A percentile compares a stretch with the other conserved stretches of the same genome.
These are phyloP conservation scores for Thelephora aurantiotincta DNA, from an alignment of 768 basidiomycete genomes.

Conservation along the genomic window DNA sequence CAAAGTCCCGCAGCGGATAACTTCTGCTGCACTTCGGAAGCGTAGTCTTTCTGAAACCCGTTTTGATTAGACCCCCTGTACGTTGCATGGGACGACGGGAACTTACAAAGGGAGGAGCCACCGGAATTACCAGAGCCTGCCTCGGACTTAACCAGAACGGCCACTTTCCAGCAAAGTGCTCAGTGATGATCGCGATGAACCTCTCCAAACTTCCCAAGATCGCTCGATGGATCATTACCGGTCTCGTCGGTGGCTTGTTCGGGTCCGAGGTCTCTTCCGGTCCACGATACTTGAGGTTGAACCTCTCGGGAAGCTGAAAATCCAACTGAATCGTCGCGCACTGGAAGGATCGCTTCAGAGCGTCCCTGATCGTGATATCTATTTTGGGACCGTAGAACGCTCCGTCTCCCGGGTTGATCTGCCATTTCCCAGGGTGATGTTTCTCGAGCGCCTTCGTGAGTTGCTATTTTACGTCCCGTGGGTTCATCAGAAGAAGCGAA, in stretches of 20 bases:
- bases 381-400: constrained; percentile 99
- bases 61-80: not conserved
- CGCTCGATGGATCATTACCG: constrained; percentile 97
- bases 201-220: constrained; percentile 89
- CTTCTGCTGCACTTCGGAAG: constrained; percentile 59
- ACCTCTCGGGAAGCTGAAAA: constrained; percentile 95
- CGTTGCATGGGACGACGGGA: not conserved
- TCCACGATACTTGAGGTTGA: constrained; percentile 85
- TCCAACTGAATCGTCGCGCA: constrained; percentile 98
- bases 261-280: constrained; percentile 52
- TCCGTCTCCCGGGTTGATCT: constrained; percentile 88
- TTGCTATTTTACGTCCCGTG: constrained; percentile 36
- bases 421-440: constrained; percentile 81
- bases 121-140: constrained; percentile 89
- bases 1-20: constrained; percentile 62
- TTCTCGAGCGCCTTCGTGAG: constrained; percentile 72
- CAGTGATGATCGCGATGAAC: constrained; percentile 94
- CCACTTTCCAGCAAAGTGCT: constrained; percentile 98
- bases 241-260: constrained; percentile 47
- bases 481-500: not conserved
- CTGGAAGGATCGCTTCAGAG: constrained; percentile 86
- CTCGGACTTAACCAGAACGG: constrained; percentile 99
- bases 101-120: constrained; percentile 79
- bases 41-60: constrained; percentile 70
- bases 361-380: constrained; percentile 92